Percentiles rank a stretch among this genome's conserved stretches.
Conservation (phyloP, 2,329 filamentous ascomycete species). For the Fusarium sp. region DNA sequence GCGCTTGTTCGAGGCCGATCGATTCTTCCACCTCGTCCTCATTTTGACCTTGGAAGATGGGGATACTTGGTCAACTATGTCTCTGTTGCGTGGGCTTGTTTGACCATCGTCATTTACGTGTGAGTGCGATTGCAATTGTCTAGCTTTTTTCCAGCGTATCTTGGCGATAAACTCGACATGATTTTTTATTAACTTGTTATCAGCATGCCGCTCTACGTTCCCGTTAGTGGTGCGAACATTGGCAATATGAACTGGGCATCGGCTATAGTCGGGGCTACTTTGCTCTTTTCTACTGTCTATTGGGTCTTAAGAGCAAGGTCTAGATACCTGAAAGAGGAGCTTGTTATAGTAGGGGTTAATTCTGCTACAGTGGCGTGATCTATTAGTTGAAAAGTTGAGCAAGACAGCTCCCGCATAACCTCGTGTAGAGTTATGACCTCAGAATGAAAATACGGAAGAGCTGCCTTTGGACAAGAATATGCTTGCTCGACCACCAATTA, state of each 20-base stretch:
- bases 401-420: too few relatives aligned
- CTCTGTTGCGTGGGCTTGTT: conserved; percentile 13
- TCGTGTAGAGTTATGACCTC: too few relatives aligned
- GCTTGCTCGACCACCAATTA: too few relatives aligned
- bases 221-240: conserved; percentile 15
- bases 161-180: rapidly evolving
- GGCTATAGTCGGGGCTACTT: conserved; percentile 11
- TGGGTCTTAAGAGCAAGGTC: conserved; percentile 14
- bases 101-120: conserved; percentile 18
- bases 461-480: too few relatives aligned
- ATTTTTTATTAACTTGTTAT: background rate
- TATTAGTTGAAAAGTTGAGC: background rate
- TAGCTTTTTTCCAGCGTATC: background rate
- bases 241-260: conserved; percentile 32
- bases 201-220: conserved; percentile 26
- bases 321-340: conserved; percentile 3
- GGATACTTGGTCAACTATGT: conserved; percentile 19
- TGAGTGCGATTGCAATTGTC: background rate
- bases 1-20: conserved; percentile 18
- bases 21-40: conserved; percentile 1
- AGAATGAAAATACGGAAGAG: too few relatives aligned
- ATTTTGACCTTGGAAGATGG: conserved; percentile 26
- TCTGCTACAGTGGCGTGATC: rapidly evolving
- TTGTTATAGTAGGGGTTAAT: rapidly evolving
- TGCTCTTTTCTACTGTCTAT: conserved; percentile 14